phyloP scores from a whole-genome alignment of 345 rosid species.

The Geranium rotundifolium region DNA sequence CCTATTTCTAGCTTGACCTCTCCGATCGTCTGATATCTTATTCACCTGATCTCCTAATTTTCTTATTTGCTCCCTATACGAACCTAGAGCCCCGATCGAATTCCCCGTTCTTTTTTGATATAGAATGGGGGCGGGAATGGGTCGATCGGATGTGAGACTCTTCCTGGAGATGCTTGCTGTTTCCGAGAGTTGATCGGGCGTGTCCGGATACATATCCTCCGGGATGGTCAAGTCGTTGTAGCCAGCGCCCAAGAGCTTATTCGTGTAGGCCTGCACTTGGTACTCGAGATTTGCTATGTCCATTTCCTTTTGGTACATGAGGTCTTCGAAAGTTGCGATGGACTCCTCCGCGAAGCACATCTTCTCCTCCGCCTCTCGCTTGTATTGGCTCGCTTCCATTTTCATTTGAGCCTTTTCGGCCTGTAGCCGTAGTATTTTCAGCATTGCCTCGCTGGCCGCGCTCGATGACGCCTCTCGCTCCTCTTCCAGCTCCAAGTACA shows the following conservation, averaged over 20 bases:
- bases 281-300: constrained; percentile 76
- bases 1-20: too few relatives aligned
- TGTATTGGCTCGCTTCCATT: constrained; percentile 88
- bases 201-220: constrained; percentile 36
- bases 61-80: constrained; percentile 51
- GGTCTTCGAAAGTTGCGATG: constrained; percentile 49
- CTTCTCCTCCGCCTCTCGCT: constrained; percentile 77
- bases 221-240: constrained; percentile 32
- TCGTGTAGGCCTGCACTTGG: constrained; percentile 68
- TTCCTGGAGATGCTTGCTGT: constrained; percentile 5
- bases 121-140: constrained; percentile 9
- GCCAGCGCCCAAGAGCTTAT: constrained; percentile 58
- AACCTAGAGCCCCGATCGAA: constrained; percentile 12
- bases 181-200: constrained; percentile 24
- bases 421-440: constrained; percentile 77
- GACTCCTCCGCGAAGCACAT: constrained; percentile 73
- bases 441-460: constrained; percentile 71
- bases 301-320: constrained; percentile 67
- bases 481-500: constrained; percentile 54
- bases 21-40: constrained; percentile 22
- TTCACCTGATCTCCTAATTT: constrained; percentile 41
- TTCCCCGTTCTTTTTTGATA: constrained; percentile 6
- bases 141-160: too few relatives aligned
- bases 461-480: constrained; percentile 78
- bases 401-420: constrained; percentile 62